Conservation (phyloP, 202 grass and related monocot genomes). For the Panicum hallii region DNA sequence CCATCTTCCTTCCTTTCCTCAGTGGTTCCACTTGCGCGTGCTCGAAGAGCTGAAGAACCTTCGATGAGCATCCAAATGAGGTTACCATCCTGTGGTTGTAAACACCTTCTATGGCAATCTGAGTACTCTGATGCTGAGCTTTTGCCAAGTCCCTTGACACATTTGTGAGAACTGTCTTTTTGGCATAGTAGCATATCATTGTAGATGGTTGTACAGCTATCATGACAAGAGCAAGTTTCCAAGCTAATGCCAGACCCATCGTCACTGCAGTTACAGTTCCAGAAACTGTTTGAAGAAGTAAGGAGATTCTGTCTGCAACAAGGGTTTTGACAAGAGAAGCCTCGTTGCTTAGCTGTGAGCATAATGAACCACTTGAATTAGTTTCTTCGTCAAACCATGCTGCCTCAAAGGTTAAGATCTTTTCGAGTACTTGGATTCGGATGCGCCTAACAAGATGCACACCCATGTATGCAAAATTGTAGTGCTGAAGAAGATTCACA, state of each 20-base stretch:
- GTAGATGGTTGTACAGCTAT: conserved; percentile 91
- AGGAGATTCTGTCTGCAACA: conserved; percentile 93
- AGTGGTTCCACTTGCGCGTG: conserved; percentile 79
- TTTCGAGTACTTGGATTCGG: conserved; percentile 76
- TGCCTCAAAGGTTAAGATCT: conserved; percentile 86
- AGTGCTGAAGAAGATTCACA: conserved; percentile 87
- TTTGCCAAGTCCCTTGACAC: conserved; percentile 84
- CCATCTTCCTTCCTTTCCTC: conserved; percentile 78
- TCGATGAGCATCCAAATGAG: conserved; percentile 75
- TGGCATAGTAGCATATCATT: conserved; percentile 85
- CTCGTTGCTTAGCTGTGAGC: conserved; percentile 83
- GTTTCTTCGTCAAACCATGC: conserved; percentile 97
- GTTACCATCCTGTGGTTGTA: conserved; percentile 98
- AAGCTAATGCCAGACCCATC: conserved; percentile 83
- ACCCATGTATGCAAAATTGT: conserved; percentile 90
- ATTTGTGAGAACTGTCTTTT: conserved; percentile 87
- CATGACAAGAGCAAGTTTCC: conserved; percentile 99
- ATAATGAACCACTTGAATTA: conserved; percentile 84
- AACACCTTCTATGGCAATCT: conserved; percentile 94
- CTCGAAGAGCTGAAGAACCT: conserved; percentile 84
- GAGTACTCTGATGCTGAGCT: conserved; percentile 89
- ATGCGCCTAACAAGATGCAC: conserved; percentile 87
- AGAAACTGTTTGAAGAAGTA: conserved; percentile 87
- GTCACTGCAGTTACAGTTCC: conserved; percentile 79
- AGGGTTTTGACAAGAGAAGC: conserved; percentile 92